phyloP scores from a whole-genome alignment of 257 asterid species.

The Marsdenia floribunda region DNA sequence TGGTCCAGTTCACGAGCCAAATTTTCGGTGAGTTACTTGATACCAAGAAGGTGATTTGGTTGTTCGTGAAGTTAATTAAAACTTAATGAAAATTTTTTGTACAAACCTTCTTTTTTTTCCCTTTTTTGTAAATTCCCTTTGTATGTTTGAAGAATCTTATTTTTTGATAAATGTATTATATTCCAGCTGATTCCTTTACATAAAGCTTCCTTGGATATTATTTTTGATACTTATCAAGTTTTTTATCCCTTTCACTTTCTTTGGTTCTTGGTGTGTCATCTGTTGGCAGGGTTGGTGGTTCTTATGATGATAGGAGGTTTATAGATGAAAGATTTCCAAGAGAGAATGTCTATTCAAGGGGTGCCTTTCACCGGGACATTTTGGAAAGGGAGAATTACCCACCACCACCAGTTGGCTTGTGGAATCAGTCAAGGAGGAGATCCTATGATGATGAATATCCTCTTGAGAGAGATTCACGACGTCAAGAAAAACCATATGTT shows the following conservation, averaged over 20 bases:
- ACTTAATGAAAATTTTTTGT: not conserved
- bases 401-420: constrained; percentile 58
- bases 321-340: constrained; percentile 84
- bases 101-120: not conserved
- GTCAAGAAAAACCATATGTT: constrained; percentile 73
- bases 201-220: not conserved
- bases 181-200: not conserved
- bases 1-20: constrained; percentile 74
- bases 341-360: constrained; percentile 69
- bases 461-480: constrained; percentile 72
- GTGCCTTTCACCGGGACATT: constrained; percentile 62
- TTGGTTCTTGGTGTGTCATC: constrained; percentile 30
- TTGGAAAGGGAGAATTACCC: constrained; percentile 80
- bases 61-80: not conserved
- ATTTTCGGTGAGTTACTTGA: constrained; percentile 79
- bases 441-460: constrained; percentile 74
- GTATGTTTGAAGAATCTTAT: not conserved
- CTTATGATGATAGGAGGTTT: constrained; percentile 89
- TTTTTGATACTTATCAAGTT: not conserved
- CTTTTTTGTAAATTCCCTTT: not conserved
- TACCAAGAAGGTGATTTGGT: constrained; percentile 28
- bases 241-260: constrained; percentile 17
- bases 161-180: not conserved
- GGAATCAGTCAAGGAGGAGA: constrained; percentile 87
- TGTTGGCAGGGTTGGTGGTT: constrained; percentile 78